phyloP scores from a whole-genome alignment of 1,284 basidiomycete genomes.

The Ceratobasidium sp. region DNA sequence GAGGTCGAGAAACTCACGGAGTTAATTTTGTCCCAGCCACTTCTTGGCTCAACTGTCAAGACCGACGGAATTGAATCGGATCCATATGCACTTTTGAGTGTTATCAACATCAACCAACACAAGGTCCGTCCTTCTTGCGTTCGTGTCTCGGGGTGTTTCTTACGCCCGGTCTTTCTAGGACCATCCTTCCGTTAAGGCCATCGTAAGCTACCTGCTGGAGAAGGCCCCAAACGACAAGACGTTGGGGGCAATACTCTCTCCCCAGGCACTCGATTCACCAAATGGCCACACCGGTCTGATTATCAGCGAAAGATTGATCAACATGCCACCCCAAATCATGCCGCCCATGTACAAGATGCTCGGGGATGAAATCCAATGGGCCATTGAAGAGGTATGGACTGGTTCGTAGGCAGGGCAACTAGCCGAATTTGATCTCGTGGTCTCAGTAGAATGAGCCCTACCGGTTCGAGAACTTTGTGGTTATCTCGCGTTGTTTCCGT shows the following conservation, averaged over 20 bases:
- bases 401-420: background rate
- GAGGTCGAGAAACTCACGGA: constrained; percentile 81
- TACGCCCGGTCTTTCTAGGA: constrained; percentile 61
- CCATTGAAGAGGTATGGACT: constrained; percentile 70
- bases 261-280: constrained; percentile 55
- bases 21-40: constrained; percentile 78
- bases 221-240: constrained; percentile 65
- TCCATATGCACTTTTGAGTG: constrained; percentile 87
- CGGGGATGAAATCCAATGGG: constrained; percentile 80
- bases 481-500: constrained; percentile 81
- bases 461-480: constrained; percentile 76
- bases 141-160: background rate
- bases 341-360: constrained; percentile 93
- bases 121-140: constrained; percentile 63
- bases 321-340: constrained; percentile 92
- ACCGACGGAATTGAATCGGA: constrained; percentile 90
- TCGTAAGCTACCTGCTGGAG: constrained; percentile 76
- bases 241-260: constrained; percentile 68
- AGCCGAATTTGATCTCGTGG: background rate
- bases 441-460: constrained; percentile 72
- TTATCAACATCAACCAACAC: constrained; percentile 83
- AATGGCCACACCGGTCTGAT: constrained; percentile 78
- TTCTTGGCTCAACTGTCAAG: constrained; percentile 91
- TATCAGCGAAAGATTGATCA: constrained; percentile 87
- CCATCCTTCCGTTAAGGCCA: constrained; percentile 75